A percentile compares a stretch with the other conserved stretches of the same genome.
Evolutionary conservation across 2,329 filamentous ascomycete genomes (phyloP).

Genomic region (Fusarium piperis): DNA sequence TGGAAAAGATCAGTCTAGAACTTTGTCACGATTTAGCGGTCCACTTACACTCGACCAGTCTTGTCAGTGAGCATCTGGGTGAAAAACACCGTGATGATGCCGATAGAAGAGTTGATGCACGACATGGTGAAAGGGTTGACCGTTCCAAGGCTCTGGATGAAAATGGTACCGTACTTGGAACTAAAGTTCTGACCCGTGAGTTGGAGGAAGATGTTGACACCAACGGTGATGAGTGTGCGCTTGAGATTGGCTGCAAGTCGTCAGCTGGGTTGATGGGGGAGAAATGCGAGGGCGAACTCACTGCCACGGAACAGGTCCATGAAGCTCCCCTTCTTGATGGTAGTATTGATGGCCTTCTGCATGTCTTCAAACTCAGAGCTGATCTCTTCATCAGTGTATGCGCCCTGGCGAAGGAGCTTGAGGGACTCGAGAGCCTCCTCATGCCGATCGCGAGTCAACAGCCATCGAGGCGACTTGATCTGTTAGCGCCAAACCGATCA

Average conservation of each 20-base stretch:
- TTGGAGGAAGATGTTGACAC: conserved; percentile 45
- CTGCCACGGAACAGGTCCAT: not conserved
- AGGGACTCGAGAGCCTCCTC: conserved; percentile 43
- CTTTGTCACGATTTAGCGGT: not conserved
- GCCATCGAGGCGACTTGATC: conserved; percentile 45
- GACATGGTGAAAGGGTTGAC: conserved; percentile 43
- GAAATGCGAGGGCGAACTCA: not conserved
- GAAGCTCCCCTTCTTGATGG: not conserved
- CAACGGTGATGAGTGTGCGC: conserved; percentile 38
- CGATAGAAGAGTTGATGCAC: conserved; percentile 40
- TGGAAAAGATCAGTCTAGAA: not conserved
- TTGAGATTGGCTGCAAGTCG: conserved; percentile 13
- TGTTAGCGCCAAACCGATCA: not conserved
- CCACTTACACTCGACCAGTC: conserved; percentile 5
- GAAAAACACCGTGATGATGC: conserved; percentile 42
- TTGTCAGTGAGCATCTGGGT: not conserved
- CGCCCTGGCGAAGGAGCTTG: conserved; percentile 33
- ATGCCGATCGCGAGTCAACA: conserved; percentile 37
- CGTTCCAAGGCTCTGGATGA: conserved; percentile 39
- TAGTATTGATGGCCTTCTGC: not conserved
- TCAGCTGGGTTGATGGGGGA: not conserved
- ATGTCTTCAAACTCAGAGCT: not conserved
- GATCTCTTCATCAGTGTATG: not conserved
- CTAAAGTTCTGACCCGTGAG: conserved; percentile 41
- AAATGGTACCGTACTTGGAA: conserved; percentile 43